Conservation (phyloP, 2,329 filamentous ascomycete genomes). For the Pochonia chlamydosporia region DNA sequence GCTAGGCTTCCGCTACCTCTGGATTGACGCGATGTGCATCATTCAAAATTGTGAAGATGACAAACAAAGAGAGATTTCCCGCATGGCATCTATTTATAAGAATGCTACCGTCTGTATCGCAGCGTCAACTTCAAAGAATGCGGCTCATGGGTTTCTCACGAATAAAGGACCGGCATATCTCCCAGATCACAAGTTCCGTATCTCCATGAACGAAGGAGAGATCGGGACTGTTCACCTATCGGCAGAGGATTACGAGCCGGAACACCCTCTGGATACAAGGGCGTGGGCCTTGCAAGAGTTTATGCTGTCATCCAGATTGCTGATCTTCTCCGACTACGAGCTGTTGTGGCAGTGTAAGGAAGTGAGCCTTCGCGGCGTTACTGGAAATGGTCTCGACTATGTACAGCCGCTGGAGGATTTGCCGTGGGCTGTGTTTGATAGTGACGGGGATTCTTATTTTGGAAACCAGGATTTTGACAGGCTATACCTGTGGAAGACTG, state of each 20-base stretch:
- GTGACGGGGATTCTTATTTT: not conserved
- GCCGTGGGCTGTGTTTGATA: not conserved
- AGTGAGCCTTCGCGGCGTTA: constrained; percentile 7
- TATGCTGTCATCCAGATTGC: constrained; percentile 13
- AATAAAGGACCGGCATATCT: not conserved
- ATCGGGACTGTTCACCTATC: not conserved
- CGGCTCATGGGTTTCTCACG: not conserved
- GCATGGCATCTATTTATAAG: not conserved
- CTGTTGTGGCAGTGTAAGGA: constrained; percentile 14
- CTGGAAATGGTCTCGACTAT: not conserved
- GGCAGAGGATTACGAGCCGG: not conserved
- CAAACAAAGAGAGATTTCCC: not conserved
- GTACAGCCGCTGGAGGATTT: not conserved
- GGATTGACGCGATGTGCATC: constrained; percentile 28
- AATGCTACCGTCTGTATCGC: not conserved
- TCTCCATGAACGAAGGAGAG: not conserved
- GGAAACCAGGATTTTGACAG: not conserved
- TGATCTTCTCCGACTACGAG: constrained; percentile 12
- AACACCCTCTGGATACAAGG: constrained; percentile 7
- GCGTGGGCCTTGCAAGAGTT: constrained; percentile 15
- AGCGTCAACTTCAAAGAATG: not conserved
- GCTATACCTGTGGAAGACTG: not conserved
- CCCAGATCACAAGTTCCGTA: not conserved
- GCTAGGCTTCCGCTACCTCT: constrained; percentile 20
- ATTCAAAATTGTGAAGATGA: constrained; percentile 15